Evolutionary conservation across 768 basidiomycete species (phyloP).

Genomic region (Cyathus striatus): DNA sequence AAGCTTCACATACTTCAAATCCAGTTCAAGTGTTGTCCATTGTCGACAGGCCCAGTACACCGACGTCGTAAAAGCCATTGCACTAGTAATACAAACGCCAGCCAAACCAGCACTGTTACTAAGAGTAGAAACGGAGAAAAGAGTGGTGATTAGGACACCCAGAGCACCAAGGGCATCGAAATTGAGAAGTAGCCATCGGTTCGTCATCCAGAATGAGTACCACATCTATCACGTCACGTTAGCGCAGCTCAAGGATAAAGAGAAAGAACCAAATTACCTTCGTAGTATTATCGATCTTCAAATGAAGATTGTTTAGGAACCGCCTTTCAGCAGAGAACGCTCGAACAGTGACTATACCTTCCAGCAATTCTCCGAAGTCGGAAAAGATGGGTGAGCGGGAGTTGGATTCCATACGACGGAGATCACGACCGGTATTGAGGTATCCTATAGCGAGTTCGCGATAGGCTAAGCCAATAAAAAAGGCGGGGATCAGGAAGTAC

Average conservation of each 20-base stretch:
- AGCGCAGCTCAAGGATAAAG: not conserved
- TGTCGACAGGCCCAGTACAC: constrained; percentile 53
- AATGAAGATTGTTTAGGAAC: constrained; percentile 72
- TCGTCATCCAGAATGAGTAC: constrained; percentile 89
- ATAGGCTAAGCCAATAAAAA: constrained; percentile 70
- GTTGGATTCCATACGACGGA: constrained; percentile 89
- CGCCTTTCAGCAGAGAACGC: constrained; percentile 80
- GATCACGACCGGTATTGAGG: constrained; percentile 74
- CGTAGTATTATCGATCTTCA: constrained; percentile 72
- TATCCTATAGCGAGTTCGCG: constrained; percentile 66
- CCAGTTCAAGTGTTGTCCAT: constrained; percentile 62
- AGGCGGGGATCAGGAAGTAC: constrained; percentile 76
- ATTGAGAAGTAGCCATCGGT: constrained; percentile 78
- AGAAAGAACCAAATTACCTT: constrained; percentile 35
- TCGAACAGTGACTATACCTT: constrained; percentile 89
- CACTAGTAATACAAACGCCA: constrained; percentile 72
- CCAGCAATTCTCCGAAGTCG: constrained; percentile 75
- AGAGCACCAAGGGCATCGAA: constrained; percentile 77
- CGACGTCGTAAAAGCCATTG: constrained; percentile 45
- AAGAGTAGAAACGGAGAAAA: constrained; percentile 67
- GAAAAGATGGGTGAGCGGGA: constrained; percentile 81
- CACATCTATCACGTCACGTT: constrained; percentile 54
- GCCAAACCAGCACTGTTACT: constrained; percentile 53
- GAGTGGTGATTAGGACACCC: constrained; percentile 67
- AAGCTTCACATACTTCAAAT: constrained; percentile 55